Base-by-base conservation (phyloP, 306 rosid genomes). In the Alnus glutinosa region DNA sequence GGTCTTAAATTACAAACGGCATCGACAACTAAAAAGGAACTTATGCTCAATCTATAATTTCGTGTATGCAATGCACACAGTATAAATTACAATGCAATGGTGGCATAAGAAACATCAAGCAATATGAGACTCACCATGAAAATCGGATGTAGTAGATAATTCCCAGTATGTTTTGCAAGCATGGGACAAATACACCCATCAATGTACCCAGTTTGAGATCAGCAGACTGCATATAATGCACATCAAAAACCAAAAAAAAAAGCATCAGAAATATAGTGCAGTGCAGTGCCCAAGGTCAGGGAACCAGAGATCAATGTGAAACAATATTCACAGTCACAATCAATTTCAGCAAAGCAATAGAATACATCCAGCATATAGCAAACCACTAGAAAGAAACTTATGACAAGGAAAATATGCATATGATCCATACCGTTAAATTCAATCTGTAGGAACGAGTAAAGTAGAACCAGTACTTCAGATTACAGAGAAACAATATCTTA, bases 121-220 rank as follows among this genome's bases (percentile, higher is more conserved):
- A 73, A 77, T 75, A 68, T 57, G 48, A 81, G 79, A 87, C 85
- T 86, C 90, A 96, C 99, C 99, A 96, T 76, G 99, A 80, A 88
- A 96, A 93, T 71, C 99, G 98, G 75, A 96, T 96, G 88, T 83
- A 96, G 90, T 96, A 96, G 85, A 96, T 96, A 85, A 96, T 93
- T 87, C 99, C 99, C 92, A 96, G 83, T 83, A 96, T 96, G 89
- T 90, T 96, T 79, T 96, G 99, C 71, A 90, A 72, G 88, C 98
- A 96, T 2, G 99, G 99, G 82, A 96, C 83, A 87, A 96, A 96
- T 62, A 96, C 99, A 79, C 99, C 99, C 99, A 96, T 93, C 96
- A 96, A 1, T 48, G 99, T 96, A 73, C 99, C 99, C 76, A 87
- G 79, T 86, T 88, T 88, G 87, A 85, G 81, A 66, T 83, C 86